Evolutionary conservation across 176 grass and related monocot genomes (phyloP).

Genomic region (Guadua angustifolia): DNA sequence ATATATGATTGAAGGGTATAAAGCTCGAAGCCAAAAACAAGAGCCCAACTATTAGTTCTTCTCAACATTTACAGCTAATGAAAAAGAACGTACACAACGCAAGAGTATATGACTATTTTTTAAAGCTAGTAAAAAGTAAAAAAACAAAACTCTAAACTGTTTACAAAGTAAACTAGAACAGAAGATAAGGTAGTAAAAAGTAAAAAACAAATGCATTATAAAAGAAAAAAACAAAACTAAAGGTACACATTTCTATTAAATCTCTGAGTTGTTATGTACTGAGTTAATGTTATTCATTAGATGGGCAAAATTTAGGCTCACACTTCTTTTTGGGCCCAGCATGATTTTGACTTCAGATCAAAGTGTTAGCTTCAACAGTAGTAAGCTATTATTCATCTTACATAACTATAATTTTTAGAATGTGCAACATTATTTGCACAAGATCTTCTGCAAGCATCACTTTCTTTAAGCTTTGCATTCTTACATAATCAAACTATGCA

Average conservation of each 20-base stretch:
- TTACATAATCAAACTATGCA: background rate
- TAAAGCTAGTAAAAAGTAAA: background rate
- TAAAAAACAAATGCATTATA: background rate
- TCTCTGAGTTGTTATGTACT: background rate
- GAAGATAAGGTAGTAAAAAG: background rate
- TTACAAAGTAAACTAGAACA: background rate
- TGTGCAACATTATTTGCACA: background rate
- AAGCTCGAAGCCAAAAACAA: constrained; percentile 22
- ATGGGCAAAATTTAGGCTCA: background rate
- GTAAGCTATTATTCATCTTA: background rate
- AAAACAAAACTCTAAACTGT: no score
- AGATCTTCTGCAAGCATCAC: background rate
- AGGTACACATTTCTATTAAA: background rate
- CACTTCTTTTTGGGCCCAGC: background rate
- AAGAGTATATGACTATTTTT: background rate
- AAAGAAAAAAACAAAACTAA: background rate
- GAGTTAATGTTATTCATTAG: background rate
- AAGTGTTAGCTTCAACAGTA: background rate
- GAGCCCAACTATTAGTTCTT: constrained; percentile 11
- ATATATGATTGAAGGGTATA: background rate
- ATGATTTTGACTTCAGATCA: background rate
- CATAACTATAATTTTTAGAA: background rate
- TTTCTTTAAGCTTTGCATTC: background rate
- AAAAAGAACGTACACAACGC: background rate
- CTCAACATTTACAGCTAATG: background rate